A percentile compares a stretch with the other conserved stretches of the same genome.
Conservation (phyloP, 306 rosid species). For the Canavalia ensiformis region DNA sequence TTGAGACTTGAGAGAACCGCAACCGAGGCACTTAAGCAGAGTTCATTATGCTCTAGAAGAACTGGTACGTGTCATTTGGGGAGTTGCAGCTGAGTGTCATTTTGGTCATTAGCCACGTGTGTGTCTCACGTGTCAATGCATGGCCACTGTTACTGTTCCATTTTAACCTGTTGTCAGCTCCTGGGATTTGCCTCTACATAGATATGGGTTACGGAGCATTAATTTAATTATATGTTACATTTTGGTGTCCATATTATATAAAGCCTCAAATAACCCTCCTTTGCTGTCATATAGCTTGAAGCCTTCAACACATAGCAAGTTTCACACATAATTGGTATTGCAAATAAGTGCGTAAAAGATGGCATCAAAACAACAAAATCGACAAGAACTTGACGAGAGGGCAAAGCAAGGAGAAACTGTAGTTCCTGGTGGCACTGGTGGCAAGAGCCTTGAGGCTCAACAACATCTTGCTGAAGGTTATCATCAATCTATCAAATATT, state of each 20-base stretch:
- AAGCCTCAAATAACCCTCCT: conserved; percentile 12
- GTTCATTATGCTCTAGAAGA: neutral
- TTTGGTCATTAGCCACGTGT: conserved; percentile 31
- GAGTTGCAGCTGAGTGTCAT: conserved; percentile 44
- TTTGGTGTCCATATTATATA: conserved; percentile 36
- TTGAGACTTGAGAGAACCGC: neutral
- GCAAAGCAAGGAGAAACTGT: conserved; percentile 83
- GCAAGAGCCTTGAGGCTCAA: conserved; percentile 85
- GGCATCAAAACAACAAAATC: conserved; percentile 58
- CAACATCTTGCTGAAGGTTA: conserved; percentile 82
- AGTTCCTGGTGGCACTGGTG: conserved; percentile 89
- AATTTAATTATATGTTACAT: neutral
- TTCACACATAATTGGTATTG: too few relatives aligned
- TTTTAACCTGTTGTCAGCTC: conserved; percentile 46
- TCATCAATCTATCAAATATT: neutral
- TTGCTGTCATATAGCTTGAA: neutral
- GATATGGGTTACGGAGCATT: neutral
- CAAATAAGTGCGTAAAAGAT: conserved; percentile 31
- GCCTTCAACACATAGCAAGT: neutral
- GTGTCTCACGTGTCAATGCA: conserved; percentile 43
- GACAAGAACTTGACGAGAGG: conserved; percentile 63
- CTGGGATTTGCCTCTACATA: conserved; percentile 21
- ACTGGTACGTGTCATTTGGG: conserved; percentile 34
- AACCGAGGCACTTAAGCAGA: neutral
- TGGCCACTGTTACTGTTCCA: conserved; percentile 20